phyloP scores from a whole-genome alignment of 192 early-diverging fungal genomes.

The Pecoramyces ruminantium region DNA sequence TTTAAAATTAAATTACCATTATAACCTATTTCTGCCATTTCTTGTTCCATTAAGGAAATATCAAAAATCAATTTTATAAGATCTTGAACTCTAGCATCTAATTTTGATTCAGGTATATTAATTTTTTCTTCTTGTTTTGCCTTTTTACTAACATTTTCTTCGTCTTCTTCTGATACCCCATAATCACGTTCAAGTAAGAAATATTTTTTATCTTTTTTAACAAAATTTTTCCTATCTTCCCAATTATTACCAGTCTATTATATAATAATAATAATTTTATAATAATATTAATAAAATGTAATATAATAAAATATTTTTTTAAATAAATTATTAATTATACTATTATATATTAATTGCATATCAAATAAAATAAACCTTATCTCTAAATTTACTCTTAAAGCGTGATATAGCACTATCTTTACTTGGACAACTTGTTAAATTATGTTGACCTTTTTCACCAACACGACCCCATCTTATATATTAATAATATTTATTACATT shows the following conservation, averaged over 20 bases:
- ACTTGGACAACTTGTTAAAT: not conserved
- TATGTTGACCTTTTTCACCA: slow-evolving; percentile 39
- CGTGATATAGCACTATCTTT: not conserved
- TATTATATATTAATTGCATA: too few species aligned
- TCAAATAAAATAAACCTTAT: too few species aligned
- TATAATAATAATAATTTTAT: too few species aligned
- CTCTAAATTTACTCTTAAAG: slow-evolving; percentile 45
- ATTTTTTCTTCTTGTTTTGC: slow-evolving; percentile 6
- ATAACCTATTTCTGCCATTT: slow-evolving; percentile 51
- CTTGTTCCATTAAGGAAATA: slow-evolving; percentile 27
- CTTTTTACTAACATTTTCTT: not conserved
- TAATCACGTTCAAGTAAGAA: slow-evolving; percentile 48
- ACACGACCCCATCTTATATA: slow-evolving; percentile 55
- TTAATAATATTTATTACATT: too few species aligned
- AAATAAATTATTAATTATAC: too few species aligned
- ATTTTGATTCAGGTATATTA: slow-evolving; percentile 13
- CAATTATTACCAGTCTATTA: slow-evolving; percentile 50
- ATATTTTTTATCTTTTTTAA: slow-evolving; percentile 32
- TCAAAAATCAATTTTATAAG: slow-evolving; percentile 56
- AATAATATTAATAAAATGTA: too few species aligned
- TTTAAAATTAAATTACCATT: slow-evolving; percentile 13
- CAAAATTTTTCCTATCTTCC: slow-evolving; percentile 34
- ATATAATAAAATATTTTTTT: too few species aligned
- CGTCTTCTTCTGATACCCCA: slow-evolving; percentile 28
- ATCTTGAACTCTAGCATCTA: slow-evolving; percentile 30